Base-by-base conservation (phyloP, 2,329 filamentous ascomycete species). In the Botrytis paeoniae region DNA sequence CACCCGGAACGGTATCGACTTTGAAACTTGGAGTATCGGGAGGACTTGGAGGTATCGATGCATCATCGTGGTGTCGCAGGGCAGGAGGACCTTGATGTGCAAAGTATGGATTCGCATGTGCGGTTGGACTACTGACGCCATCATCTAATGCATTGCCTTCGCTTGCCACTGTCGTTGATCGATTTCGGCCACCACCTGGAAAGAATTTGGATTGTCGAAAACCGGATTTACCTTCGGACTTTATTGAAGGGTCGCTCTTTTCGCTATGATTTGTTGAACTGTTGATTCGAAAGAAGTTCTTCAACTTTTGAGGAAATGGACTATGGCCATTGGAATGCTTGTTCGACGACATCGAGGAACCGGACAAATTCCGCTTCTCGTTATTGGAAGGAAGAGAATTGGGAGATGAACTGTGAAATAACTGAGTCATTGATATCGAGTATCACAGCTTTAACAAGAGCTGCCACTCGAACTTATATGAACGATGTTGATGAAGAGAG, bases 71-170 rank as follows among this genome's bases (percentile, higher is more conserved):
- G 84, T 99, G 96, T 81, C 95, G 92, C 79, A 98, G 86, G 76
- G 93, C 93, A 6, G 96, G 96, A 78, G 94, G 94, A 73, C 96
- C 96, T 84, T 99, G 96, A 82, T 98, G 96, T 77, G 91, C 93
- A 83, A 98, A 99, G 84, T 99, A 99, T 29, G 96, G 96, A 82
- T 99, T 99, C 76, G 94, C 95, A 80, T 95, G 91, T 69, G 95
- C 95, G 7, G 94, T 98, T 39, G 96, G 96, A 80, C 95, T 97
- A 80, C 94, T 97, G 80, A 97, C 87, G 75, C 89, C 86, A 82
- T 98, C 95, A 78, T 98, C 95, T 76, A 98, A 87, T 73, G 92
- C 89, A 81, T 98, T 94, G 78, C 95, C 95, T 83, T 98, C 95
- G 83, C 94, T 97, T 77, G 93, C 93, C 73, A 97, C 93, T 39